A percentile compares a stretch with the other conserved stretches of the same genome.
These are phyloP conservation scores for Cercophora scortea DNA, from an alignment of 495 filamentous ascomycete species.

Conservation along the genomic window DNA sequence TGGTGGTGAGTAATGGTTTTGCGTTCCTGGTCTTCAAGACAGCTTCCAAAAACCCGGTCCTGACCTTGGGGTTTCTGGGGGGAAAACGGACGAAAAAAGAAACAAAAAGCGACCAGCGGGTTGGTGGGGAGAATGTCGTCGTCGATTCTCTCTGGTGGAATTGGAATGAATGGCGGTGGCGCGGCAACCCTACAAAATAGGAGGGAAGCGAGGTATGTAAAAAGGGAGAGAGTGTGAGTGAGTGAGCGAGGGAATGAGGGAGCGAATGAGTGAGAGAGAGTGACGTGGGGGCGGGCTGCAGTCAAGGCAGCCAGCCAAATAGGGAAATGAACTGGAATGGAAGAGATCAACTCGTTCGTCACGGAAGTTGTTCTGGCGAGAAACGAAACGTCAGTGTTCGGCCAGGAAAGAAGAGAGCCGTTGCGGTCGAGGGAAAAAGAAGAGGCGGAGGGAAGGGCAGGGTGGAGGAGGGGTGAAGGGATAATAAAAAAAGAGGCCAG, in stretches of 20 bases:
- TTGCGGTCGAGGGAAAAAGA: background rate
- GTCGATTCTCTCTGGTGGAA: too few relatives aligned
- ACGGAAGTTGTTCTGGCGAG: background rate
- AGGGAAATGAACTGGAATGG: background rate
- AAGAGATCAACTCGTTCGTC: background rate
- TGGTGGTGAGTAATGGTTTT: too few relatives aligned
- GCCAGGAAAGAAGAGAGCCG: background rate
- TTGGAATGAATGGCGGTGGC: too few relatives aligned
- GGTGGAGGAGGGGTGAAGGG: background rate
- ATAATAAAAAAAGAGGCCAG: background rate
- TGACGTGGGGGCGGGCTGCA: background rate
- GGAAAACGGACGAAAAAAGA: too few relatives aligned
- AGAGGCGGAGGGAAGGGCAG: background rate
- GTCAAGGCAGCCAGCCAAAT: background rate
- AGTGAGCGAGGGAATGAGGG: background rate
- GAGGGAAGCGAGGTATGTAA: too few relatives aligned
- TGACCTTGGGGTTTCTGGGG: too few relatives aligned
- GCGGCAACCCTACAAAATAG: too few relatives aligned
- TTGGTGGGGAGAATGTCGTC: too few relatives aligned
- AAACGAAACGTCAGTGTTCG: background rate
- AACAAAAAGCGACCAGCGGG: too few relatives aligned
- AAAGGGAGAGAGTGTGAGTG: background rate
- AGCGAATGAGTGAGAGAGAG: background rate
- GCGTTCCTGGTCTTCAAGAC: too few relatives aligned
- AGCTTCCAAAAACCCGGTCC: too few relatives aligned